phyloP scores from a whole-genome alignment of 495 filamentous ascomycete genomes.

The Neurospora sp. region DNA sequence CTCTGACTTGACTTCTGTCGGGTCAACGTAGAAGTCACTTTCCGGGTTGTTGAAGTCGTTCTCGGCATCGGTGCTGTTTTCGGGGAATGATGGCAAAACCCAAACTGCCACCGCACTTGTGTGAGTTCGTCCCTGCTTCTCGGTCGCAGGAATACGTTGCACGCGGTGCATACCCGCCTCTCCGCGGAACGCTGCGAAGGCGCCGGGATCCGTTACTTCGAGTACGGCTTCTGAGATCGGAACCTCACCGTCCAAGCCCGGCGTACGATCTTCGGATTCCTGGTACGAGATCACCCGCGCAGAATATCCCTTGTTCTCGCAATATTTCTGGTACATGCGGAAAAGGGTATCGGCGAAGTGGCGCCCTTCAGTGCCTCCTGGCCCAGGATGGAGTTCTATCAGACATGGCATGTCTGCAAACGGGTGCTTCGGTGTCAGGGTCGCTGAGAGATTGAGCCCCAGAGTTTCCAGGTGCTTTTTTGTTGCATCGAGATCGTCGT shows the following conservation, averaged over 20 bases:
- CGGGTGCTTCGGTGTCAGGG: conserved; percentile 79
- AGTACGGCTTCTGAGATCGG: conserved; percentile 76
- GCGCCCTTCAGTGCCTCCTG: conserved; percentile 85
- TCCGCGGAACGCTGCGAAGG: conserved; percentile 69
- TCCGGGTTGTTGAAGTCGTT: conserved; percentile 68
- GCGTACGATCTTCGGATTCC: conserved; percentile 41
- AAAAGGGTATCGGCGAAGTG: conserved; percentile 82
- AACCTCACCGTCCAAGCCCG: conserved; percentile 45
- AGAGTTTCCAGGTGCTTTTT: conserved; percentile 46
- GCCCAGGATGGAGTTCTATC: conserved; percentile 84
- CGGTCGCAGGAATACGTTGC: conserved; percentile 84
- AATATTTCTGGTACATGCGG: conserved; percentile 81
- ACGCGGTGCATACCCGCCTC: conserved; percentile 94
- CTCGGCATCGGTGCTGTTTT: conserved; percentile 35
- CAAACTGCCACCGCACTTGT: conserved; percentile 87
- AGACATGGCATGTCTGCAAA: conserved; percentile 90
- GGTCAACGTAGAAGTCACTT: conserved; percentile 83
- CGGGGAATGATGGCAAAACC: conserved; percentile 79
- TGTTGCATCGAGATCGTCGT: conserved; percentile 65
- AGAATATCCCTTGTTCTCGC: conserved; percentile 44
- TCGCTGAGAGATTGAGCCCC: conserved; percentile 53
- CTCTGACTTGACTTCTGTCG: conserved; percentile 75
- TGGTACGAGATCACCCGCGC: conserved; percentile 38
- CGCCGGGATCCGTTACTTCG: conserved; percentile 65
- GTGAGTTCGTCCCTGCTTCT: conserved; percentile 81